Conservation (phyloP, 768 basidiomycete genomes). For the Kwoniella botswanensis region DNA sequence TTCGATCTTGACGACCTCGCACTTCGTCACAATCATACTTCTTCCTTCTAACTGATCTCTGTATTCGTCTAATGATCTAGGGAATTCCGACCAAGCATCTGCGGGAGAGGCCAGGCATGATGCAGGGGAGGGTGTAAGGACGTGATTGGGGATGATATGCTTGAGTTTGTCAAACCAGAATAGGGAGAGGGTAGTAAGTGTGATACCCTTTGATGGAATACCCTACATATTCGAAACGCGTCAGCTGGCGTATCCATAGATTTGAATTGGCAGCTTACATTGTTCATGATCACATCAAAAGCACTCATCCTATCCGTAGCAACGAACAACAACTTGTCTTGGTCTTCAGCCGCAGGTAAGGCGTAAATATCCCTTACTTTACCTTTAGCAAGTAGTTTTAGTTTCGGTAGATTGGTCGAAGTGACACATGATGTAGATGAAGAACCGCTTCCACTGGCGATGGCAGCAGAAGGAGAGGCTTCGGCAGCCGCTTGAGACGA, state of each 20-base stretch:
- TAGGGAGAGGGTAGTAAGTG: slow-evolving; percentile 85
- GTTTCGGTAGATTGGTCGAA: slow-evolving; percentile 57
- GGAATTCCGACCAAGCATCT: slow-evolving; percentile 70
- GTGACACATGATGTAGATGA: slow-evolving; percentile 26
- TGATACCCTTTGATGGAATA: slow-evolving; percentile 88
- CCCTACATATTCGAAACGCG: slow-evolving; percentile 64
- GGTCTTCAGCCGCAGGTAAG: slow-evolving; percentile 67
- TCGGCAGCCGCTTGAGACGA: slow-evolving; percentile 20
- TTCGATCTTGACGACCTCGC: slow-evolving; percentile 86
- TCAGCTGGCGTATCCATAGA: slow-evolving; percentile 14
- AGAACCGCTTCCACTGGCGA: slow-evolving; percentile 28
- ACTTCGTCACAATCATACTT: slow-evolving; percentile 88
- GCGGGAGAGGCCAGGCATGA: slow-evolving; percentile 31
- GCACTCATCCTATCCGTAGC: slow-evolving; percentile 96
- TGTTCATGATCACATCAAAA: slow-evolving; percentile 91
- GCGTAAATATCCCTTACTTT: slow-evolving; percentile 96
- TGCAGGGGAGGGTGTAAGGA: slow-evolving; percentile 69
- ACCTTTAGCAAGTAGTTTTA: slow-evolving; percentile 79
- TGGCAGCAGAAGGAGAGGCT: slow-evolving; percentile 22
- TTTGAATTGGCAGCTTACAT: slow-evolving; percentile 66
- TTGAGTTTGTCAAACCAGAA: slow-evolving; percentile 92
- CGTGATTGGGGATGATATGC: slow-evolving; percentile 84
- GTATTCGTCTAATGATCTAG: slow-evolving; percentile 74
- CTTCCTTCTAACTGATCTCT: slow-evolving; percentile 78
- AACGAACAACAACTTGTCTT: slow-evolving; percentile 76